Evolutionary conservation across 2,329 filamentous ascomycete species (phyloP), one percentile per base, ranked within the genome.

Genomic region (Chaetomium globosum): DNA sequence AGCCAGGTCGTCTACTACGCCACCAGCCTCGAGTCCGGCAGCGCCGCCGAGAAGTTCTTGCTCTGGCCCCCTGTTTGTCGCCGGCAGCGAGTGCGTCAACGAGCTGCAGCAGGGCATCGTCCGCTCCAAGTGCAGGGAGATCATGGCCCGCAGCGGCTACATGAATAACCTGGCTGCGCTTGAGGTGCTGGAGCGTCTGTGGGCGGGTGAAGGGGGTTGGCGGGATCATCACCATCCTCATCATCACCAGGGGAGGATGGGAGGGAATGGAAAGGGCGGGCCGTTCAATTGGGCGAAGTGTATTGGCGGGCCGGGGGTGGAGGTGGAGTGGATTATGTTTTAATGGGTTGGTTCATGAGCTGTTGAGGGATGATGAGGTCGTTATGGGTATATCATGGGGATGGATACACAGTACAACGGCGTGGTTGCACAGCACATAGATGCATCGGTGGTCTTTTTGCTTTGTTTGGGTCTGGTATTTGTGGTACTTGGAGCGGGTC

Each of bases 61-160:
- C 85, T 97, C 9, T 97, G 93, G 94, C 93, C 94, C 94, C 2
- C 83, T 97, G 3, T 97, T 97, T 75, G 89, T 97, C 60, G 88
- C 90, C 0, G 93, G 93, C 23, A 93, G 91, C 26, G 94, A 97
- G 79, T 96, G 92, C 72, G 89, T 95, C 68, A 89, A 92, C 70
- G 87, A 91, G 72, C 81, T 88, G 59, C 91, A 97, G 73, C 90
- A 93, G 68, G 85, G 86, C 64, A 86, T 93, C 65, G 89, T 97
- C 60, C 87, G 93, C 61, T 83, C 87, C 70, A 89, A 93, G 71
- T 96, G 92, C 78, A 83, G 88, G 53, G 92, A 94, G 74, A 94
- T 97, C 70, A 93, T 94, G 82, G 86, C 87, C 33, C 90, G 94
- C 70, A 94, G 90, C 61, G 93, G 93, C 1, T 97, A 97, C 78